Base-by-base conservation (phyloP, 2,329 filamentous ascomycete genomes). In the Chaetomium strumarium region DNA sequence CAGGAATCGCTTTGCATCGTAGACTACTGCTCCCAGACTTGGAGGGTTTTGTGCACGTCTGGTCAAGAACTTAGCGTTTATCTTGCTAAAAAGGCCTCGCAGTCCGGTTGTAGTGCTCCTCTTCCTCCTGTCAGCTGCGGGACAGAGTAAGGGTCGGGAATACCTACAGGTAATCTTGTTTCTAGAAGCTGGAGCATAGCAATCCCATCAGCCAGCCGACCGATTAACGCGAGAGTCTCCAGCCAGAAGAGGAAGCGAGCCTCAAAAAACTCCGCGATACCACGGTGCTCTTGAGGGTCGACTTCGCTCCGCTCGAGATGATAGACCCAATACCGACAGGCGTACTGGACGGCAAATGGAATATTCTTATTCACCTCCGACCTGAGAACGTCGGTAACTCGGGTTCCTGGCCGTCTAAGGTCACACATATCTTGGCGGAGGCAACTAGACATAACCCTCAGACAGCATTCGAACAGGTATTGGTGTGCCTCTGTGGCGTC, bases 271-370 rank as follows among this genome's bases (percentile, higher is more conserved):
- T 50, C 39, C 40, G 19, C 14, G 17, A 44, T 38, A 30, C 47
- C 40, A 10, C 14, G 30, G 24, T 43, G 39, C 33, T 50, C 40
- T 44, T 38, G 39, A 44, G 33, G 40, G 17, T 50, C 40, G 17
- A 50, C 33, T 38, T 38, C 47, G 19, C 47, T 44, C 47, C 31
- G 40, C 6, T 50, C 30, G 17, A 50, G 39, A 50, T 50, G 40
- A 50, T 50, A 39, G 47, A 43, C 39, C 47, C 47, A 49, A 20
- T 49, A 49, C 31, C 38, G 47, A 49, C 38, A 49, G 47, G 47
- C 47, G 31, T 50, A 50, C 46, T 49, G 38, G 24, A 49, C 46
- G 13, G 37, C 31, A 36, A 49, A 49, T 13, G 37, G 46, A 36
- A 49, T 17, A 14, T 11, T 49, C 10, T 29, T 34, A 10, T 49